phyloP scores from a whole-genome alignment of 2,329 filamentous ascomycete species.

The Arthrobotrys sphaeroides region DNA sequence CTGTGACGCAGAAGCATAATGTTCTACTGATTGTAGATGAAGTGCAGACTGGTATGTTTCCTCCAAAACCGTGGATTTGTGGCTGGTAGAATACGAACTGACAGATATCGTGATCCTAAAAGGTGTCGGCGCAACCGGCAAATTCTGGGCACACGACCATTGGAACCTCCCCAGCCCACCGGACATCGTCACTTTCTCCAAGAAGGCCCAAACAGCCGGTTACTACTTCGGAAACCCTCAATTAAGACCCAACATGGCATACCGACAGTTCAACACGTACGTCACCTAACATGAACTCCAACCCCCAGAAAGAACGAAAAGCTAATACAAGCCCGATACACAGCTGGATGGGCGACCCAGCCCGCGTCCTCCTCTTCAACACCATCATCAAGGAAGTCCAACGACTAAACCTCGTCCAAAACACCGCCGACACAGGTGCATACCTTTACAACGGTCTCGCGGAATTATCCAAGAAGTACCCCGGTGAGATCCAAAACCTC shows the following conservation, averaged over 20 bases:
- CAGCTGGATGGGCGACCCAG: constrained; percentile 88
- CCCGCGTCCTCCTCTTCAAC: constrained; percentile 83
- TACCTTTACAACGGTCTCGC: constrained; percentile 79
- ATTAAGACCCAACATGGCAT: constrained; percentile 88
- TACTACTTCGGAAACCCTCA: constrained; percentile 87
- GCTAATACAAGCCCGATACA: neutral
- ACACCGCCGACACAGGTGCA: constrained; percentile 78
- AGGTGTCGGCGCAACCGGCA: constrained; percentile 82
- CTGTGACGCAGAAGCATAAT: constrained; percentile 77
- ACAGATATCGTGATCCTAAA: neutral
- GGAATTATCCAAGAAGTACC: constrained; percentile 74
- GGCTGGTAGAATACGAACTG: neutral
- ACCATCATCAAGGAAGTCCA: constrained; percentile 85
- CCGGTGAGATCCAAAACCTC: constrained; percentile 80
- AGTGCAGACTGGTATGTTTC: constrained; percentile 78
- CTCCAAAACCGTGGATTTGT: neutral
- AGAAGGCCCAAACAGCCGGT: constrained; percentile 92
- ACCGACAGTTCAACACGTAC: constrained; percentile 92
- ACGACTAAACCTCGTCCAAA: constrained; percentile 76
- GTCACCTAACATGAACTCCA: neutral
- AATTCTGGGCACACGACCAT: constrained; percentile 97
- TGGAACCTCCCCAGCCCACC: constrained; percentile 82
- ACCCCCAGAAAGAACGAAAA: neutral
- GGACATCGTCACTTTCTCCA: constrained; percentile 94
- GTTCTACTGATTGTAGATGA: constrained; percentile 92